These are phyloP conservation scores for Castanea crenata DNA, from an alignment of 306 rosid species.

Conservation along the genomic window DNA sequence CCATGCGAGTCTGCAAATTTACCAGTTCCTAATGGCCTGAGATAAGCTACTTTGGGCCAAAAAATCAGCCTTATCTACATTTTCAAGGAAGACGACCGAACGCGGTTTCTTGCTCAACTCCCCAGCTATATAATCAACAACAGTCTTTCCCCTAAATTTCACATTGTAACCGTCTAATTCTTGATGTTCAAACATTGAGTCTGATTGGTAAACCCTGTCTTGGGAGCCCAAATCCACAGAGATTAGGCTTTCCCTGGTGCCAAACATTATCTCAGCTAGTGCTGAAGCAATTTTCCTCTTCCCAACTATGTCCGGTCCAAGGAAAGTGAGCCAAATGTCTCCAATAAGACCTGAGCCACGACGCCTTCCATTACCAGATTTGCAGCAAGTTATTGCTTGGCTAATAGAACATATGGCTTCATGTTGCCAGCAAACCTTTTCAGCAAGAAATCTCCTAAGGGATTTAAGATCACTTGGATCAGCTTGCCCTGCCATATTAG, in stretches of 20 bases:
- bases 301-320: conserved; percentile 82
- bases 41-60: conserved; percentile 62
- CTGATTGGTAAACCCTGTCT: conserved; percentile 29
- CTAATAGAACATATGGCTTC: conserved; percentile 65
- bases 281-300: conserved; percentile 70
- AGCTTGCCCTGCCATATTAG: conserved; percentile 34
- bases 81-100: conserved; percentile 73
- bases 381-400: conserved; percentile 44
- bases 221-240: conserved; percentile 57
- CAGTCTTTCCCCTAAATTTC: conserved; percentile 61
- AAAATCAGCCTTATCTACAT: conserved; percentile 67
- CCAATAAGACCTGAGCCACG: conserved; percentile 45
- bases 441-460: conserved; percentile 43
- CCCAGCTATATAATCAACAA: conserved; percentile 66
- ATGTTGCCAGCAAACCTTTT: conserved; percentile 75
- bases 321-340: conserved; percentile 76
- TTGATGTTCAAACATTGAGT: conserved; percentile 44
- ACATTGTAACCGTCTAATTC: conserved; percentile 41
- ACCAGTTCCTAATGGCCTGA: conserved; percentile 69
- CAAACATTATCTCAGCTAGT: conserved; percentile 64
- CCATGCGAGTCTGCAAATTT: conserved; percentile 72
- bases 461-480: conserved; percentile 68
- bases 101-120: conserved; percentile 68
- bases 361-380: conserved; percentile 48
- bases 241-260: conserved; percentile 52